These are phyloP conservation scores for Ophiostoma pallidulum DNA, from an alignment of 2,329 filamentous ascomycete species.

Conservation along the genomic window DNA sequence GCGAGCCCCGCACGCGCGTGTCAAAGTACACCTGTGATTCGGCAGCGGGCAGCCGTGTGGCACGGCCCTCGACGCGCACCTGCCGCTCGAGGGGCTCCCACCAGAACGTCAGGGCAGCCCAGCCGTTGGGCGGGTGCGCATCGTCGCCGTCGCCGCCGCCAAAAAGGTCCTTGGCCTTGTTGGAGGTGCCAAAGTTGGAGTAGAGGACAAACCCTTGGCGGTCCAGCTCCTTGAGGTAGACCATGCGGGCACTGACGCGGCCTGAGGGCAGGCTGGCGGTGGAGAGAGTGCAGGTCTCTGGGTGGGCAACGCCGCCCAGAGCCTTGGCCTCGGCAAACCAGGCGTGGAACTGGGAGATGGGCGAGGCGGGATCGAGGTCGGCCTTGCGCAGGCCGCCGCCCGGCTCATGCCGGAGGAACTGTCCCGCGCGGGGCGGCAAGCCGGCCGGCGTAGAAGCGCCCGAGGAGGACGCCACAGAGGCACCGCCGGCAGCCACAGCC, in stretches of 20 bases:
- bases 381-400: slow-evolving; percentile 47
- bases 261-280: slow-evolving; percentile 79
- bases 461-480: background rate
- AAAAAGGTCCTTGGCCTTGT: slow-evolving; percentile 57
- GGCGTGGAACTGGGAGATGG: slow-evolving; percentile 73
- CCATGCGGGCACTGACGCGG: slow-evolving; percentile 71
- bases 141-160: slow-evolving; percentile 14
- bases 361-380: slow-evolving; percentile 53
- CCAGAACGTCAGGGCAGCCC: slow-evolving; percentile 80
- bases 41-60: slow-evolving; percentile 54
- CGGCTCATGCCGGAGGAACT: slow-evolving; percentile 52
- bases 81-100: slow-evolving; percentile 83
- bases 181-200: slow-evolving; percentile 77
- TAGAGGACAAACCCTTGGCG: slow-evolving; percentile 78
- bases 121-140: slow-evolving; percentile 51
- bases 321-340: slow-evolving; percentile 74
- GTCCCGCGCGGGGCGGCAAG: slow-evolving; percentile 51
- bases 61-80: slow-evolving; percentile 75
- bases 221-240: slow-evolving; percentile 96
- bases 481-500: background rate
- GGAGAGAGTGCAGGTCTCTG: slow-evolving; percentile 80
- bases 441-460: background rate
- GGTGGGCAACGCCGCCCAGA: slow-evolving; percentile 48
- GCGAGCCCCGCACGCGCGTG: slow-evolving; percentile 64
- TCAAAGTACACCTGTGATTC: slow-evolving; percentile 66